Percentiles rank a stretch among this genome's conserved stretches.
phyloP scores from a whole-genome alignment of 2,329 filamentous ascomycete species.

The Aureobasidium subglaciale region DNA sequence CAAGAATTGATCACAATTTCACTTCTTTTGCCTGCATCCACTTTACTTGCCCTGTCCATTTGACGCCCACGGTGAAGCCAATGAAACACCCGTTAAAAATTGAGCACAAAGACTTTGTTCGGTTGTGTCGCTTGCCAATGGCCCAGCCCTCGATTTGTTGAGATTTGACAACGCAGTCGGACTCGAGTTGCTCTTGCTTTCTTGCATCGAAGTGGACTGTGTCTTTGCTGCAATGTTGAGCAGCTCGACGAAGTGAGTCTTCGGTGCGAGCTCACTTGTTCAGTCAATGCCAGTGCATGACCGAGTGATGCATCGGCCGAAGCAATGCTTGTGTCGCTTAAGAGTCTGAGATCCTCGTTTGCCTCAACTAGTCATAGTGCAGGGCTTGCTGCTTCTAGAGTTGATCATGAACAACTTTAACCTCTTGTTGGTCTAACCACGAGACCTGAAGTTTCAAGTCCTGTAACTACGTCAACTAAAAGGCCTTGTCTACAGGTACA shows the following conservation, averaged over 20 bases:
- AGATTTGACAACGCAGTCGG: neutral
- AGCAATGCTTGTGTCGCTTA: neutral
- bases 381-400: neutral
- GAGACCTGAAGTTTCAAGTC: neutral
- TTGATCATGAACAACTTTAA: neutral
- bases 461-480: neutral
- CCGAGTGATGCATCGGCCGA: neutral
- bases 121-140: neutral
- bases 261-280: neutral
- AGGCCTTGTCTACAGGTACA: neutral
- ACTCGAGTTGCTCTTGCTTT: too few species aligned
- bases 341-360: neutral
- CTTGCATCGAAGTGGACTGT: too few species aligned
- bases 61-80: neutral
- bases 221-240: too few species aligned
- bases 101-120: neutral
- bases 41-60: neutral
- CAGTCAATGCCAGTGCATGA: neutral
- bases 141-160: neutral
- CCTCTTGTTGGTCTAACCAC: neutral
- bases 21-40: neutral
- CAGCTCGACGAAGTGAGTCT: neutral
- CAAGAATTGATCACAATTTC: conserved; percentile 12
- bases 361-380: too few species aligned
- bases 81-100: neutral